Conservation (phyloP, 2,329 filamentous ascomycete species). For the Diaporthe eres region DNA sequence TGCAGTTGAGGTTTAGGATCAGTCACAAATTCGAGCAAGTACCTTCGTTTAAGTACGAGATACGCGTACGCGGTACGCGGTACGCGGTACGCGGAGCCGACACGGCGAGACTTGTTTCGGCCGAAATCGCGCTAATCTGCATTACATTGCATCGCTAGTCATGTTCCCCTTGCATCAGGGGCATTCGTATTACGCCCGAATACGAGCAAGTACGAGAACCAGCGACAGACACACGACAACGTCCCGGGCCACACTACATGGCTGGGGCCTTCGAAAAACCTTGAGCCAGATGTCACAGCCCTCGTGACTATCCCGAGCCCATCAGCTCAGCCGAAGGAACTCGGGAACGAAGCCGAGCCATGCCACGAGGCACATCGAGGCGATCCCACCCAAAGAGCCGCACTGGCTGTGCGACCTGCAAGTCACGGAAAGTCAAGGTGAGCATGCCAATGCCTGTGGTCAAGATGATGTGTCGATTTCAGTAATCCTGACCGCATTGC, state of each 20-base stretch:
- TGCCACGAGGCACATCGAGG: neutral
- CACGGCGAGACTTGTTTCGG: too few relatives aligned
- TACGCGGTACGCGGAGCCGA: too few relatives aligned
- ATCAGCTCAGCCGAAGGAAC: neutral
- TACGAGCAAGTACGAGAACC: neutral
- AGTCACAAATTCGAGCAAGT: too few relatives aligned
- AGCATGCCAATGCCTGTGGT: neutral
- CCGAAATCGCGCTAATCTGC: too few relatives aligned
- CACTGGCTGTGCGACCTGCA: neutral
- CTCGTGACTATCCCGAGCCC: neutral
- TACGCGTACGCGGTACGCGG: too few relatives aligned
- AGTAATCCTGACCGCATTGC: neutral
- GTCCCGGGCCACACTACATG: neutral
- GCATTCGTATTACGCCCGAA: neutral
- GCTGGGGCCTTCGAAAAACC: neutral
- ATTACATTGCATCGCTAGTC: too few relatives aligned
- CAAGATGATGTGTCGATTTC: neutral
- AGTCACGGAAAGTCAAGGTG: slow-evolving; percentile 10
- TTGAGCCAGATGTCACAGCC: neutral
- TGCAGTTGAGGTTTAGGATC: too few relatives aligned
- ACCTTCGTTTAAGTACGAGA: too few relatives aligned
- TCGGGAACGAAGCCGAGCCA: neutral
- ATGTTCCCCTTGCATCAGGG: too few relatives aligned
- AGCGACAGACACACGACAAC: neutral
- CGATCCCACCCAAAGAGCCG: slow-evolving; percentile 16